phyloP scores from a whole-genome alignment of 2,329 filamentous ascomycete species.

The Colletotrichum sp. region DNA sequence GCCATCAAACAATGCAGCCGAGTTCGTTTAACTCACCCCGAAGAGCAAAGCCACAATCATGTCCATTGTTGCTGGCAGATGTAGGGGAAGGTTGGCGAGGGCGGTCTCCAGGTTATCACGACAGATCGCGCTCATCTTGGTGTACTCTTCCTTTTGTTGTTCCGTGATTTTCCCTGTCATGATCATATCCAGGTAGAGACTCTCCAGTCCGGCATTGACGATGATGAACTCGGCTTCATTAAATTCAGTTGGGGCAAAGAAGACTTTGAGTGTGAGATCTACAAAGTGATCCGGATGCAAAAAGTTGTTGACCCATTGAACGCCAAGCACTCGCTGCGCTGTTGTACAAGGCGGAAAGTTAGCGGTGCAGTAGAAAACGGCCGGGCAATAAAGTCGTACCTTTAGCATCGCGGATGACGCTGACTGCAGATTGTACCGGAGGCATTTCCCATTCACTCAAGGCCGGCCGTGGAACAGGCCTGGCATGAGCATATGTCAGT shows the following conservation, averaged over 20 bases:
- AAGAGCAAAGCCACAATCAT: constrained; percentile 27
- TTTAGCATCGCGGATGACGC: constrained; percentile 15
- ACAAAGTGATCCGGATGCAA: constrained; percentile 32
- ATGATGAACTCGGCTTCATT: constrained; percentile 37
- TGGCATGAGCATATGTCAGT: constrained; percentile 28
- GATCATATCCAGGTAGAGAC: constrained; percentile 30
- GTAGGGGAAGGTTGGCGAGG: constrained; percentile 33
- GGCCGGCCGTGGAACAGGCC: background rate
- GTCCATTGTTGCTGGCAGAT: constrained; percentile 33
- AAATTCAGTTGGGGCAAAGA: constrained; percentile 33
- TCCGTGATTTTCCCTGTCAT: background rate
- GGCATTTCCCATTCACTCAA: constrained; percentile 19
- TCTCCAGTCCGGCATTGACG: constrained; percentile 35
- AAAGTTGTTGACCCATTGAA: constrained; percentile 33
- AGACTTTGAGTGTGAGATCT: constrained; percentile 36
- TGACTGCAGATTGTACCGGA: constrained; percentile 18
- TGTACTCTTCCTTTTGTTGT: constrained; percentile 26
- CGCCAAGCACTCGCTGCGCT: constrained; percentile 1
- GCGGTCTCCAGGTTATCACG: constrained; percentile 35
- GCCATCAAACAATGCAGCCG: background rate
- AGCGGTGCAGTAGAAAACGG: background rate
- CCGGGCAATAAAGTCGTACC: background rate
- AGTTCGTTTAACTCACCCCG: constrained; percentile 18
- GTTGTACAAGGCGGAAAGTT: background rate
- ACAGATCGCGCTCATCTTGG: constrained; percentile 27